Evolutionary conservation across 495 filamentous ascomycete genomes (phyloP).

Genomic region (Trichoderma virens): DNA sequence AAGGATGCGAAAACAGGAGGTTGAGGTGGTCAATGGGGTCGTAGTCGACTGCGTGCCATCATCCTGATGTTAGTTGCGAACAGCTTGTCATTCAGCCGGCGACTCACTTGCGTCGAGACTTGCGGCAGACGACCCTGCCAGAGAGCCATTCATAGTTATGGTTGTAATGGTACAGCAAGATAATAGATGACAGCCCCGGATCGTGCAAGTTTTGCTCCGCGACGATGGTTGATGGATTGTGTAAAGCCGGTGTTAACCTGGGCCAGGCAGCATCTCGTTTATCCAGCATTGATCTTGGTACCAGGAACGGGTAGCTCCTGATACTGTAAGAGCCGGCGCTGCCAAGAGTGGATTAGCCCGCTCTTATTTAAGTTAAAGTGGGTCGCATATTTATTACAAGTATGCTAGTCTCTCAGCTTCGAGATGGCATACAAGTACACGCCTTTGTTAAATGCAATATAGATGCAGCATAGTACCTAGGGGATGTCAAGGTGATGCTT

Average conservation of each 20-base stretch:
- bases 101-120: conserved; percentile 9
- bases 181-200: not conserved
- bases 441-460: too few relatives aligned
- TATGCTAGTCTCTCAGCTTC: not conserved
- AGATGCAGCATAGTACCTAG: too few relatives aligned
- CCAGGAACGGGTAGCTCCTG: not conserved
- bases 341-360: not conserved
- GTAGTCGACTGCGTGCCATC: conserved; percentile 64
- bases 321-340: not conserved
- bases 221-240: not conserved
- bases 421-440: too few relatives aligned
- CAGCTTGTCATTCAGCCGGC: not conserved
- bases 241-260: not conserved
- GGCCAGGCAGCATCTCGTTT: not conserved
- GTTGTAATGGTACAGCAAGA: not conserved
- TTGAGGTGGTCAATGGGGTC: conserved; percentile 92
- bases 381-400: not conserved
- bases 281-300: not conserved
- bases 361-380: not conserved
- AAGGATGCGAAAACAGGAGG: conserved; percentile 84
- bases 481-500: too few relatives aligned
- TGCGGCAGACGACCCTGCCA: not conserved
- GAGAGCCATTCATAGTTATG: conserved; percentile 3
- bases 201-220: too few relatives aligned
- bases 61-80: conserved; percentile 12